These are phyloP conservation scores for Aspergillus sp. DNA, from an alignment of 2,329 filamentous ascomycete species.

Conservation along the genomic window DNA sequence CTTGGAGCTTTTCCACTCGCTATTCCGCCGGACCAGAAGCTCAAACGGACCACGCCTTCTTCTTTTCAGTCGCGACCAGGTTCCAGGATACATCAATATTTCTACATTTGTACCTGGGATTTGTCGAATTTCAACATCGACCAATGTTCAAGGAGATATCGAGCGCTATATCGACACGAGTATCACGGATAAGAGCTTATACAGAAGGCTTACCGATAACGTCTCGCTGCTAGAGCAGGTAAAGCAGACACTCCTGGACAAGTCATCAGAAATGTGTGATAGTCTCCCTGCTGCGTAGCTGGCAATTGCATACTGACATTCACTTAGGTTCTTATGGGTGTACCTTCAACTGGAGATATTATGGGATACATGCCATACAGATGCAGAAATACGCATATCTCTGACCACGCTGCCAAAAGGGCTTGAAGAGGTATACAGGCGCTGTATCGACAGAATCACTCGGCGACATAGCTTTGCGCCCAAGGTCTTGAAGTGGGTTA, in stretches of 20 bases:
- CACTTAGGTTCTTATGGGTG: slow-evolving; percentile 22
- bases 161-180: slow-evolving; percentile 19
- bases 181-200: slow-evolving; percentile 18
- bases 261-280: slow-evolving; percentile 8
- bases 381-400: slow-evolving; percentile 16
- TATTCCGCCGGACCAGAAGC: neutral
- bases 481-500: slow-evolving; percentile 22
- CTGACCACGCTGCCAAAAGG: slow-evolving; percentile 17
- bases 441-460: slow-evolving; percentile 18
- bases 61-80: slow-evolving; percentile 22
- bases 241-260: neutral
- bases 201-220: slow-evolving; percentile 19
- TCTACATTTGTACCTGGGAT: slow-evolving; percentile 15
- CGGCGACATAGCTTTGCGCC: neutral
- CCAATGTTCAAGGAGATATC: slow-evolving; percentile 20
- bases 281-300: neutral
- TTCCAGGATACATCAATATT: slow-evolving; percentile 20
- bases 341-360: slow-evolving; percentile 24
- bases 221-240: neutral
- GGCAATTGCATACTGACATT: slow-evolving; percentile 3
- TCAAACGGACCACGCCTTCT: slow-evolving; percentile 8
- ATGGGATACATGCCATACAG: slow-evolving; percentile 21
- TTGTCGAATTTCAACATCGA: slow-evolving; percentile 19
- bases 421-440: slow-evolving; percentile 21
- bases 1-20: slow-evolving; percentile 6